phyloP scores from a whole-genome alignment of 805 yeast genomes.

The Ogataea salicorniae region DNA sequence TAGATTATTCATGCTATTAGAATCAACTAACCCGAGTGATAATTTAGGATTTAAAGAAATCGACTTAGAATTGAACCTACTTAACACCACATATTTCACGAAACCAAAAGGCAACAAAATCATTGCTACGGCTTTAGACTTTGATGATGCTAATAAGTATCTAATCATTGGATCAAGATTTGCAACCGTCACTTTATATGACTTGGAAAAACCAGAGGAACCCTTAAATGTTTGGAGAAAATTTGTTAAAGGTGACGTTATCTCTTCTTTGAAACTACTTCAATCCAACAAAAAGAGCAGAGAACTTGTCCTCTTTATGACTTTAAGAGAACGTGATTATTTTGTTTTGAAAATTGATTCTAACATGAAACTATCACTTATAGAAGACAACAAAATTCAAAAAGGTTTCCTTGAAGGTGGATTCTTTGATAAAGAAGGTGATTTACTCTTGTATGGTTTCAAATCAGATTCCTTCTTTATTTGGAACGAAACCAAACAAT shows the following conservation, averaged over 20 bases:
- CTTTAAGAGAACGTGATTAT: conserved; percentile 67
- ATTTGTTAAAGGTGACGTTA: conserved; percentile 61
- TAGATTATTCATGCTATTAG: conserved; percentile 40
- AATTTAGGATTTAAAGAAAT: conserved; percentile 43
- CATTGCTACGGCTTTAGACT: conserved; percentile 52
- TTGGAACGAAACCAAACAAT: conserved; percentile 76
- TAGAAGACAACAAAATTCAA: conserved; percentile 52
- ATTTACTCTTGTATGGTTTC: conserved; percentile 72
- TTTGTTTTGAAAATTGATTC: conserved; percentile 32
- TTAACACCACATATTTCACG: conserved; percentile 4
- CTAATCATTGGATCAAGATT: conserved; percentile 67
- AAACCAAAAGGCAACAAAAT: conserved; percentile 34
- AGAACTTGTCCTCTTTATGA: conserved; percentile 34
- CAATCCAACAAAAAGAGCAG: conserved; percentile 14
- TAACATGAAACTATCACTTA: conserved; percentile 4
- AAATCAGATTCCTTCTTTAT: conserved; percentile 70
- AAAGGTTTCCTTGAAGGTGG: conserved; percentile 83
- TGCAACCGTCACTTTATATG: conserved; percentile 58
- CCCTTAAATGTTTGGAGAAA: conserved; percentile 37
- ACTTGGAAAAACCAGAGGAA: conserved; percentile 26
- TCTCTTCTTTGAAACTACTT: conserved; percentile 47
- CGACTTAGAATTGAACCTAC: conserved; percentile 23
- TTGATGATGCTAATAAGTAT: conserved; percentile 34
- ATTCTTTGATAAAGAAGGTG: conserved; percentile 35
- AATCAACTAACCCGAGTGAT: conserved; percentile 64